Percentiles rank a stretch among this genome's conserved stretches.
phyloP scores from a whole-genome alignment of 345 rosid species.

The Brassica cretica region DNA sequence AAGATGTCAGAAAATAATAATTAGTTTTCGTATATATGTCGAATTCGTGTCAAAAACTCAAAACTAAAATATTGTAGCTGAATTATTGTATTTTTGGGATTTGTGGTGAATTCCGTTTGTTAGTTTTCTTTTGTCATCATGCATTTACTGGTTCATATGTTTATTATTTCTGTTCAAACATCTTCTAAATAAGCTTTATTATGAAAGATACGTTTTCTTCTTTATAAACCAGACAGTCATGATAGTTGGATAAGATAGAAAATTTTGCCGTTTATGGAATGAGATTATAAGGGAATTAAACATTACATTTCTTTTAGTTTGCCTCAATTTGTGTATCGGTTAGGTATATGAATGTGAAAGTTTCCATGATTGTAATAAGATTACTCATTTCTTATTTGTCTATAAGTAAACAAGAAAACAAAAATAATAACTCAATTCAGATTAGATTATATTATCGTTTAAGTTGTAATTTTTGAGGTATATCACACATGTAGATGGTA shows the following conservation, averaged over 20 bases:
- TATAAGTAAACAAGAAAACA: background rate
- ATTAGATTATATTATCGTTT: background rate
- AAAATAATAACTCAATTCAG: background rate
- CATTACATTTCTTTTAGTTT: background rate
- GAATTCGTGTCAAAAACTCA: slow-evolving; percentile 1
- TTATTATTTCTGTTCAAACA: background rate
- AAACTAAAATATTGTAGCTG: background rate
- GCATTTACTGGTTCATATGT: background rate
- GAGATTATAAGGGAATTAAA: background rate
- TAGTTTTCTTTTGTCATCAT: background rate
- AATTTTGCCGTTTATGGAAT: slow-evolving; percentile 5
- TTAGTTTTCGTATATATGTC: slow-evolving; percentile 20
- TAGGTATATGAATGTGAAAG: background rate
- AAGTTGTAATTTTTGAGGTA: background rate
- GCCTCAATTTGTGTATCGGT: background rate
- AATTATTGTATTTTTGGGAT: slow-evolving; percentile 8
- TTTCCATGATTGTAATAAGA: background rate
- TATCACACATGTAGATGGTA: slow-evolving; percentile 26
- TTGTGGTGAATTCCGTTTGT: background rate
- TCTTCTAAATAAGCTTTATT: background rate
- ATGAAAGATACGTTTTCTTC: slow-evolving; percentile 6
- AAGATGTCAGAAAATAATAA: slow-evolving; percentile 23
- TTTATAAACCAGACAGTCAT: slow-evolving; percentile 1
- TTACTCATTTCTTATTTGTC: background rate
- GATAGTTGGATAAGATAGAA: background rate